Percentiles rank a stretch among this genome's conserved stretches.
Conservation (phyloP, 2,329 filamentous ascomycete species). For the Cyanodermella asteris region DNA sequence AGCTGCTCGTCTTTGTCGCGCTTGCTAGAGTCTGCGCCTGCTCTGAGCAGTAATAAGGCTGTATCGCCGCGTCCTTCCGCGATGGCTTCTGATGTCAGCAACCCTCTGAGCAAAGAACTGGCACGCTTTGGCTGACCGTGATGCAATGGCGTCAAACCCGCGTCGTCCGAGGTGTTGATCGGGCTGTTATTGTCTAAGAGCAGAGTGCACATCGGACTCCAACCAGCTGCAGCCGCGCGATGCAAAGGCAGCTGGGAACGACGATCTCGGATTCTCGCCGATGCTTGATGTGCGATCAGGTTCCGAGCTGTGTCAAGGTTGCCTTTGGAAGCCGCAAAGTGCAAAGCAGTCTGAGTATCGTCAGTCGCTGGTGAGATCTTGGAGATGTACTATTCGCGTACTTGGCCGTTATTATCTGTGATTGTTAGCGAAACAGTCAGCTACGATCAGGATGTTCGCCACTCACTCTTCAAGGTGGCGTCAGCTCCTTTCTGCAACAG, state of each 20-base stretch:
- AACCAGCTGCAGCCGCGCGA: conserved; percentile 74
- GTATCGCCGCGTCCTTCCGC: conserved; percentile 49
- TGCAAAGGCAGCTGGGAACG: conserved; percentile 81
- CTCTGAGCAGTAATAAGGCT: conserved; percentile 60
- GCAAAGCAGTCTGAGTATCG: conserved; percentile 48
- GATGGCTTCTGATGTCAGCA: conserved; percentile 14
- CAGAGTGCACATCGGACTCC: conserved; percentile 64
- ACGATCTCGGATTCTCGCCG: conserved; percentile 59
- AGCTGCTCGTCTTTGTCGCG: conserved; percentile 48
- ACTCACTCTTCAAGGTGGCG: conserved; percentile 20
- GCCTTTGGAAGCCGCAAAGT: conserved; percentile 78
- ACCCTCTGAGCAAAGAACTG: not conserved
- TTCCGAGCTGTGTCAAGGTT: conserved; percentile 62
- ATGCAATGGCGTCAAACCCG: conserved; percentile 75
- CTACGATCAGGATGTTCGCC: conserved; percentile 1
- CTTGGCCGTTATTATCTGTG: conserved; percentile 43
- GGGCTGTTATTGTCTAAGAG: conserved; percentile 60
- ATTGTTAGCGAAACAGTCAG: conserved; percentile 1
- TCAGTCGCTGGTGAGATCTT: conserved; percentile 3
- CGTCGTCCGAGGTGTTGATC: conserved; percentile 58
- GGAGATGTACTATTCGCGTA: conserved; percentile 11
- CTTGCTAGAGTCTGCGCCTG: conserved; percentile 63
- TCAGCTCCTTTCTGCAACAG: conserved; percentile 25
- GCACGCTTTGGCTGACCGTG: conserved; percentile 38
- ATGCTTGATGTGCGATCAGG: conserved; percentile 56